Evolutionary conservation across 805 yeast genomes (phyloP), one percentile per base, ranked within the genome.

Genomic region (Wickerhamomyces tratensis): DNA sequence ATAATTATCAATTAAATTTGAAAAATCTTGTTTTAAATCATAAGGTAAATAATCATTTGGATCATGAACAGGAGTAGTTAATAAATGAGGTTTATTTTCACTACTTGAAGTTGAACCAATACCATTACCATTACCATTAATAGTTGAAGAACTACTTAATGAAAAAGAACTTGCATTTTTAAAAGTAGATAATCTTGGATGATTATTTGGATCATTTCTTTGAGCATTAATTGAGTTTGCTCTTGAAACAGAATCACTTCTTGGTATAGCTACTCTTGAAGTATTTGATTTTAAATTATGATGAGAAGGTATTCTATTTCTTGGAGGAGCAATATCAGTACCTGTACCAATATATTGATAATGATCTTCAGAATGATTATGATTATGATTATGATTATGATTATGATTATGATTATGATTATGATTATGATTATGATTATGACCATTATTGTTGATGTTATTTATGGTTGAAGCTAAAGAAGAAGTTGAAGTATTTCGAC

Each of bases 171-270:
- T 66, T 59, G 56, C 59, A 46, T 66, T 71, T 31, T 31, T 11
- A 35, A 72, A 45, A 2, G 86, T 87, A 54, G 76, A 81, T 2
- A 87, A 87, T 51, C 80, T 80, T 58, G 79, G 81, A 37, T 71
- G 72, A 53, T 78, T 66, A 44, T 74, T 77, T 35, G 59, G 57
- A n/a, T 47, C 45, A 30, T 49, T 47, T 12, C 27, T 13, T 14
- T 33, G 2, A 39, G 25, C 5, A 35, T 34, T 45, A 36, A 43
- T 35, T 5, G 49, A 42, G 6, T 46, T 35, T 8, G 47, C 39
- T 38, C 48, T 44, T 13, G 49, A 46, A 3, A 45, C 31, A 9
- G 33, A 15, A 12, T 27, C 41, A 26, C 15, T 33, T 33, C 11
- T 12, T 25, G 40, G 38, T 35, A 35, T 8, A 31, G 13, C 6